Conservation (phyloP, 2,329 filamentous ascomycete genomes). For the Claviceps lovelessii region DNA sequence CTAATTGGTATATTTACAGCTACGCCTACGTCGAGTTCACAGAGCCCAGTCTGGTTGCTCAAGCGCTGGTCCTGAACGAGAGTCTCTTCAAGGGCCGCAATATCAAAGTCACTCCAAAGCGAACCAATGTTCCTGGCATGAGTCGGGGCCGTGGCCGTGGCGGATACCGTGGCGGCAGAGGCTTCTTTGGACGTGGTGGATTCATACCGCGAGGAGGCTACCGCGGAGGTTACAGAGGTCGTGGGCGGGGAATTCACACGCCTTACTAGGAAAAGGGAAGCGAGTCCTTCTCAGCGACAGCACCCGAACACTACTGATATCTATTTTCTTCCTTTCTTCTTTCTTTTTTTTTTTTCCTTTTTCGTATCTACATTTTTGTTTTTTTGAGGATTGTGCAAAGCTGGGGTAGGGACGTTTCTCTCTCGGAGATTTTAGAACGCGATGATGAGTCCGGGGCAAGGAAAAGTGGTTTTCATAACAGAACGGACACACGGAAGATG, state of each 20-base stretch:
- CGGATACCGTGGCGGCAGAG: slow-evolving; percentile 35
- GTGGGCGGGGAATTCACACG: slow-evolving; percentile 44
- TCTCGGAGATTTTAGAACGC: neutral
- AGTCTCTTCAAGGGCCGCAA: slow-evolving; percentile 89
- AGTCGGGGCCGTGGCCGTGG: slow-evolving; percentile 58
- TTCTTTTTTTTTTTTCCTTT: neutral
- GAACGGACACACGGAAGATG: neutral
- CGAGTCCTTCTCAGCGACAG: slow-evolving; percentile 10
- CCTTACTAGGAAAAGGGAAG: slow-evolving; percentile 43
- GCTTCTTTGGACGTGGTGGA: slow-evolving; percentile 40
- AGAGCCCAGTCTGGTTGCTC: slow-evolving; percentile 81
- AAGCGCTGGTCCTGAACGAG: slow-evolving; percentile 90
- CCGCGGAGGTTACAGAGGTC: slow-evolving; percentile 52
- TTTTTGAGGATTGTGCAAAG: neutral
- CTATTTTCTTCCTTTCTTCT: neutral
- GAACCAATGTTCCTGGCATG: slow-evolving; percentile 94
- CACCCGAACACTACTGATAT: slow-evolving; percentile 6
- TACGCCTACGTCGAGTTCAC: slow-evolving; percentile 99
- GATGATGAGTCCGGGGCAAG: neutral
- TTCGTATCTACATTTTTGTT: neutral
- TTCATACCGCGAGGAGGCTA: slow-evolving; percentile 45
- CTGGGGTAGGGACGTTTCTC: neutral
- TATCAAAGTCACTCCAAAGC: slow-evolving; percentile 88
- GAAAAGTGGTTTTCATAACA: neutral
- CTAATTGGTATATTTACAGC: slow-evolving; percentile 29